These are phyloP conservation scores for Cadophora sp. DNA, from an alignment of 2,329 filamentous ascomycete species.

Conservation along the genomic window DNA sequence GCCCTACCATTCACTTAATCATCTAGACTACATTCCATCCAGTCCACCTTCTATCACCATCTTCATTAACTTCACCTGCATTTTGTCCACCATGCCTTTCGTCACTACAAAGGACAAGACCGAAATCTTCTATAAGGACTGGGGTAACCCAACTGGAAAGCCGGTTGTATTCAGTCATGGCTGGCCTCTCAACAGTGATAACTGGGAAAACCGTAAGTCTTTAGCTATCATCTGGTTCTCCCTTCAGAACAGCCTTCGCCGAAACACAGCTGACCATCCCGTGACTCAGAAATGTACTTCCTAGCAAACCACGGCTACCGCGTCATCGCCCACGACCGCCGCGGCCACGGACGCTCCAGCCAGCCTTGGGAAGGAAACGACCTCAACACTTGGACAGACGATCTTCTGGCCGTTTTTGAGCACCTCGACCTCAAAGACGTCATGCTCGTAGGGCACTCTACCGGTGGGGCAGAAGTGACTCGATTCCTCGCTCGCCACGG, in stretches of 20 bases:
- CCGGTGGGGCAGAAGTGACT: constrained; percentile 50
- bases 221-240: no score
- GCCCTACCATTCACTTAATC: no score
- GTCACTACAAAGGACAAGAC: constrained; percentile 48
- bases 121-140: constrained; percentile 51
- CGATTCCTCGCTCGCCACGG: constrained; percentile 46
- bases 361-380: constrained; percentile 50
- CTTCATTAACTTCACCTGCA: no score
- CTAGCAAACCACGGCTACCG: constrained; percentile 47
- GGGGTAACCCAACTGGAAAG: constrained; percentile 47
- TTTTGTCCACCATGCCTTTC: no score
- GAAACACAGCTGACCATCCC: constrained; percentile 48
- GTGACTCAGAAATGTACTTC: constrained; percentile 49
- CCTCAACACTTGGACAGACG: constrained; percentile 49
- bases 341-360: constrained; percentile 49
- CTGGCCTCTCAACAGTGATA: not conserved
- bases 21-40: no score
- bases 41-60: no score
- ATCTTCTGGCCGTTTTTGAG: constrained; percentile 46
- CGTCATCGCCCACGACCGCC: constrained; percentile 47
- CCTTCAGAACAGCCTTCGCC: constrained; percentile 45
- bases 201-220: not conserved
- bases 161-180: constrained; percentile 48
- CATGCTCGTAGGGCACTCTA: constrained; percentile 49
- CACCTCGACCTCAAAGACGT: constrained; percentile 45